Conservation (phyloP, 306 rosid species). For the Glycine soja region DNA sequence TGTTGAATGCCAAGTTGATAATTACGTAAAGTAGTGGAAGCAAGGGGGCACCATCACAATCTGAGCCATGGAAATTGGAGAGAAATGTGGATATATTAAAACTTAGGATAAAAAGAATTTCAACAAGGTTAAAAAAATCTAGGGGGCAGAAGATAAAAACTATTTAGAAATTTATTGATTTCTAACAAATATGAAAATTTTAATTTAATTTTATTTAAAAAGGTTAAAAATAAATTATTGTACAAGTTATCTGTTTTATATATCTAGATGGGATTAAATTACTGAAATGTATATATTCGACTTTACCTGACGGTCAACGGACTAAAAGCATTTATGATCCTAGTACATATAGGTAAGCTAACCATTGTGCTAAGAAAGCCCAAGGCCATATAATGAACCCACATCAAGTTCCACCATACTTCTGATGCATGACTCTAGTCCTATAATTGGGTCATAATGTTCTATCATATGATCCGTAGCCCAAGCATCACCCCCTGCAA, state of each 20-base stretch:
- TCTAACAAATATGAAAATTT: slow-evolving; percentile 10
- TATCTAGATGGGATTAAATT: background rate
- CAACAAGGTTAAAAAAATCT: slow-evolving; percentile 13
- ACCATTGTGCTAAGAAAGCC: background rate
- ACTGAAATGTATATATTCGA: background rate
- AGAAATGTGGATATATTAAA: slow-evolving; percentile 12
- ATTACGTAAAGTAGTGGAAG: slow-evolving; percentile 82
- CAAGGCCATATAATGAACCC: background rate
- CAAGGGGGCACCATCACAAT: slow-evolving; percentile 85
- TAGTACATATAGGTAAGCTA: slow-evolving; percentile 13
- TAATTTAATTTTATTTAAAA: background rate
- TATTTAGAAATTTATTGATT: background rate
- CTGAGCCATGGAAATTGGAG: slow-evolving; percentile 50
- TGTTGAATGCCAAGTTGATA: slow-evolving; percentile 79
- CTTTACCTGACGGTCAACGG: background rate
- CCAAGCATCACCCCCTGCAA: no score
- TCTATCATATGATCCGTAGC: background rate
- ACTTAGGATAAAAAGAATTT: background rate
- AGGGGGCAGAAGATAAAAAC: slow-evolving; percentile 19
- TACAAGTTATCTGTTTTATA: background rate
- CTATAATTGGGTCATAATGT: background rate
- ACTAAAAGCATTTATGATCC: background rate
- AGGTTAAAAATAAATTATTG: no score
- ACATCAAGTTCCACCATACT: background rate
- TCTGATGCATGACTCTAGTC: slow-evolving; percentile 5